These are phyloP conservation scores for Solanum chmielewskii DNA, from an alignment of 257 asterid genomes.

Conservation along the genomic window DNA sequence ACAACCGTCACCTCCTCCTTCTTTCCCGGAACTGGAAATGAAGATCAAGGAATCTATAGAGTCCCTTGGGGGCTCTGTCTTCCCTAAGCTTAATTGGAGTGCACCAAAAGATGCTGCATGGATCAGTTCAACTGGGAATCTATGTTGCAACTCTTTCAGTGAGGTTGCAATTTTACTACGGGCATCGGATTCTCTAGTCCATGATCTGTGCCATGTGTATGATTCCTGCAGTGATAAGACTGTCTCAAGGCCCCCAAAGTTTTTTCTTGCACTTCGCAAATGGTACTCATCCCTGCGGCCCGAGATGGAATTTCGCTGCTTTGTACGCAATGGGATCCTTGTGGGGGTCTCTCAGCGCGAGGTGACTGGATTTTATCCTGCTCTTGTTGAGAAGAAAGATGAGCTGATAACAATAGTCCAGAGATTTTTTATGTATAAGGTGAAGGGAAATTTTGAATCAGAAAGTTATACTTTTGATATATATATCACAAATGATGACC, in stretches of 20 bases:
- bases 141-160: constrained; percentile 58
- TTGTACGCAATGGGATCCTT: constrained; percentile 30
- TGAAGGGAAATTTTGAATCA: constrained; percentile 40
- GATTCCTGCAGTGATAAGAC: constrained; percentile 55
- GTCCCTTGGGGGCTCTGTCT: constrained; percentile 72
- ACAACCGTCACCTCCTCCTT: constrained; percentile 39
- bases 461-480: constrained; percentile 64
- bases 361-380: constrained; percentile 74
- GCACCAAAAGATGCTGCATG: constrained; percentile 90
- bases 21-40: constrained; percentile 67
- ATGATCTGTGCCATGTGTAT: constrained; percentile 75
- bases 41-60: constrained; percentile 47
- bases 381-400: constrained; percentile 35
- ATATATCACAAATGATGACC: constrained; percentile 49
- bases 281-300: constrained; percentile 69
- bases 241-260: constrained; percentile 44
- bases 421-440: constrained; percentile 26
- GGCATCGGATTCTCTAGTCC: constrained; percentile 67
- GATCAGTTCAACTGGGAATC: constrained; percentile 69
- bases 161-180: constrained; percentile 69
- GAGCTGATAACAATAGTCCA: constrained; percentile 24
- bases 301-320: constrained; percentile 91
- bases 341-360: constrained; percentile 76
- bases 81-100: constrained; percentile 93
- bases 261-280: constrained; percentile 74